These are phyloP conservation scores for Hippophae tibetana DNA, from an alignment of 306 rosid genomes.

Conservation along the genomic window DNA sequence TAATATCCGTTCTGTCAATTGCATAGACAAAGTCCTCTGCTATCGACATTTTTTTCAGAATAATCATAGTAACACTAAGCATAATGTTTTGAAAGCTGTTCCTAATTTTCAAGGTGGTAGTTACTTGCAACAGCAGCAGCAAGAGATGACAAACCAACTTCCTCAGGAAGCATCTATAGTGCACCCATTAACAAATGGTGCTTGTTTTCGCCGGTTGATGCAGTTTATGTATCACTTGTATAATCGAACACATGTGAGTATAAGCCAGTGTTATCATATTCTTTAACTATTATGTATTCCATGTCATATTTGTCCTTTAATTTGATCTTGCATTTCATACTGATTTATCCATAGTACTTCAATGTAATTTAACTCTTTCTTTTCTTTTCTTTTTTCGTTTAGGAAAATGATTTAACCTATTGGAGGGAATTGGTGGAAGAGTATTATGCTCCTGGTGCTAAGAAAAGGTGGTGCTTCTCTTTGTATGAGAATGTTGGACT, in stretches of 20 bases:
- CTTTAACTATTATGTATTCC: neutral
- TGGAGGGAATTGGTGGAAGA: constrained; percentile 38
- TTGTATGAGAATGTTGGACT: constrained; percentile 27
- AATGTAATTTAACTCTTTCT: neutral
- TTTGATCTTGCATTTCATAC: too few relatives aligned
- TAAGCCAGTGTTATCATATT: neutral
- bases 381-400: neutral
- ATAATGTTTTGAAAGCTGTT: too few relatives aligned
- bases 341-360: too few relatives aligned
- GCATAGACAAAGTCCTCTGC: constrained; percentile 21
- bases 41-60: constrained; percentile 19
- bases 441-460: constrained; percentile 34
- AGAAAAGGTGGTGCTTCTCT: constrained; percentile 38
- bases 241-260: constrained; percentile 32
- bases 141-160: too few relatives aligned
- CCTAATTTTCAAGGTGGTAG: too few relatives aligned
- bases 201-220: constrained; percentile 31
- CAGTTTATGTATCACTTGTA: constrained; percentile 29
- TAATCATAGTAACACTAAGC: neutral
- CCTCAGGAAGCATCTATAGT: neutral
- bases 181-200: constrained; percentile 19
- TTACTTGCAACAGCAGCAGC: too few relatives aligned
- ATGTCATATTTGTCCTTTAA: neutral
- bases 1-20: constrained; percentile 19
- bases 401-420: constrained; percentile 33